Conservation (phyloP, 192 early-diverging fungal genomes). For the Kappamyces sp. region DNA sequence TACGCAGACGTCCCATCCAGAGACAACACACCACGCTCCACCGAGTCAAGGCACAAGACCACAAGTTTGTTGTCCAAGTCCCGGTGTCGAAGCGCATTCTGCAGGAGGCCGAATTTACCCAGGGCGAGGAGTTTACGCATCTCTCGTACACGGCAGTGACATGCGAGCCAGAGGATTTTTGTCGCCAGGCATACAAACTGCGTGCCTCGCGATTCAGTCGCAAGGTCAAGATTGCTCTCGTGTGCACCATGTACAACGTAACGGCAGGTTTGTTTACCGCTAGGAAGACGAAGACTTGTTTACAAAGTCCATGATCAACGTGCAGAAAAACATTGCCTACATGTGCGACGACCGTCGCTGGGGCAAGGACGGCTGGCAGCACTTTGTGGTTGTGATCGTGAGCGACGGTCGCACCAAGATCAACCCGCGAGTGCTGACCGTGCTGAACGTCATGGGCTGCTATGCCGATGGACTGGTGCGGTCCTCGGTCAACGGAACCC, state of each 20-base stretch:
- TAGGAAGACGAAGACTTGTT: constrained; percentile 61
- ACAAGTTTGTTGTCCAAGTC: constrained; percentile 37
- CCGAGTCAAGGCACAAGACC: constrained; percentile 4
- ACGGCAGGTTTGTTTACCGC: no score
- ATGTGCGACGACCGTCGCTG: constrained; percentile 56
- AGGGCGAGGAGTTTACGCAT: constrained; percentile 64
- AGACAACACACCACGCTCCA: no score
- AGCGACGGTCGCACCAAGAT: constrained; percentile 72
- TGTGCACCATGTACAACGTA: constrained; percentile 74
- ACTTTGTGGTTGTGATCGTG: constrained; percentile 68
- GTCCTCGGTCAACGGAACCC: constrained; percentile 52
- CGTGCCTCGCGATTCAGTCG: constrained; percentile 48
- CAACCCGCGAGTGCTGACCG: constrained; percentile 64
- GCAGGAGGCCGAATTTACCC: constrained; percentile 36
- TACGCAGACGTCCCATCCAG: no score
- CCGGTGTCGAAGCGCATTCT: constrained; percentile 32
- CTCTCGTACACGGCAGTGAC: constrained; percentile 79
- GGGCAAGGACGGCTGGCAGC: constrained; percentile 64
- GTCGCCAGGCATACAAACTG: constrained; percentile 50
- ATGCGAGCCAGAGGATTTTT: constrained; percentile 63
- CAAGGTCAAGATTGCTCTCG: constrained; percentile 63
- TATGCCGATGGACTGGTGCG: constrained; percentile 45
- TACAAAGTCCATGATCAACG: constrained; percentile 54
- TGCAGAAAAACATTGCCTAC: constrained; percentile 64
- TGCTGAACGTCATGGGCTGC: constrained; percentile 53